Conservation (phyloP, 768 basidiomycete genomes). For the Hypholoma fasciculare region DNA sequence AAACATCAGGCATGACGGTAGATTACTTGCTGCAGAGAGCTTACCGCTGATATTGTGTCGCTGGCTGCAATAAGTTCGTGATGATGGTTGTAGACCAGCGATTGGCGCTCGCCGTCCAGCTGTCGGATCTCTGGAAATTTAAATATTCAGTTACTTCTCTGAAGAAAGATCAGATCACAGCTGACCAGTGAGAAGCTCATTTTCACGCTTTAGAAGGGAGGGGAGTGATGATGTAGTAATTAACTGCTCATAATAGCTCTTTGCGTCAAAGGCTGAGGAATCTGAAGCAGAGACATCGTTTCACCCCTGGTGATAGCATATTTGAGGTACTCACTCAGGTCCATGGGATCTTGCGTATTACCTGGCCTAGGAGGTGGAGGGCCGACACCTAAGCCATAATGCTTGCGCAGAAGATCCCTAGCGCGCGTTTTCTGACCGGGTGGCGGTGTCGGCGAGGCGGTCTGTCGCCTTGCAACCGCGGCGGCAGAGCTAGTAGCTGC, state of each 20-base stretch:
- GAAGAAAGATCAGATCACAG: not conserved
- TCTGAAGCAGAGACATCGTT: conserved; percentile 41
- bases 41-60: conserved; percentile 84
- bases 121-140: conserved; percentile 72
- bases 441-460: conserved; percentile 5
- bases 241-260: conserved; percentile 81
- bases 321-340: conserved; percentile 54
- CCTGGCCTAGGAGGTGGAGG: conserved; percentile 63
- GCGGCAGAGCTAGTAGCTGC: not conserved
- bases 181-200: conserved; percentile 73
- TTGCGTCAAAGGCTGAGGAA: conserved; percentile 80
- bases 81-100: conserved; percentile 93
- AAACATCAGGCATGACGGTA: too few relatives aligned
- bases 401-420: conserved; percentile 77
- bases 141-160: not conserved
- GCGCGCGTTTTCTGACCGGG: conserved; percentile 57
- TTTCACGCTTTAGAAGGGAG: conserved; percentile 74
- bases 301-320: not conserved
- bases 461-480: not conserved
- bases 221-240: conserved; percentile 81
- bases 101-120: conserved; percentile 85
- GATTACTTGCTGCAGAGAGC: conserved; percentile 16
- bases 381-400: conserved; percentile 83
- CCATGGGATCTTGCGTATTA: conserved; percentile 73
- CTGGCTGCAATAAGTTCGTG: conserved; percentile 93